These are phyloP conservation scores for Colletotrichum shisoi DNA, from an alignment of 2,329 filamentous ascomycete genomes.

Conservation along the genomic window DNA sequence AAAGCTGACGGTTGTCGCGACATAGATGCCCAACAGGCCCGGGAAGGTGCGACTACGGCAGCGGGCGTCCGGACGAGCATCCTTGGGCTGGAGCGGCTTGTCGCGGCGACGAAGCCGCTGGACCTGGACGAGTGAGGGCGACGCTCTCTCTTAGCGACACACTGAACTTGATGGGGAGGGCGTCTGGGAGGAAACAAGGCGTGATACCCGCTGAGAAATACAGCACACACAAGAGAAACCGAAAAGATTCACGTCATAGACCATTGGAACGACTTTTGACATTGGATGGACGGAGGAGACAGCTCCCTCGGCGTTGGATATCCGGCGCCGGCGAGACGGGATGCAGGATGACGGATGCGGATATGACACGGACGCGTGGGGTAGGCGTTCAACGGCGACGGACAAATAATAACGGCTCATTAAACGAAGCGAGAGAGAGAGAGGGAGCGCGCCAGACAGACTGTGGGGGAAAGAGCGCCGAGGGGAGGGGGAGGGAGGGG, in stretches of 20 bases:
- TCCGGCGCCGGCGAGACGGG: background rate
- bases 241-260: no score
- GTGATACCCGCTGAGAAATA: constrained; percentile 11
- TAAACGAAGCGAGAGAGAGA: background rate
- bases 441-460: background rate
- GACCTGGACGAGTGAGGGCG: constrained; percentile 21
- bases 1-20: background rate
- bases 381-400: background rate
- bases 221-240: background rate
- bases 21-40: background rate
- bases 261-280: background rate
- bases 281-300: background rate
- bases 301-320: background rate
- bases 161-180: background rate
- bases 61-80: constrained; percentile 30
- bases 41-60: constrained; percentile 11
- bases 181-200: background rate
- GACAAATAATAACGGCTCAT: background rate
- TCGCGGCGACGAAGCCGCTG: constrained; percentile 29
- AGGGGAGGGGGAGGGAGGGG: constrained; percentile 20
- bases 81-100: constrained; percentile 30
- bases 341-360: constrained; percentile 19
- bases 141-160: background rate
- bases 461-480: constrained; percentile 17
- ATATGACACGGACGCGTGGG: constrained; percentile 27